A percentile compares a stretch with the other conserved stretches of the same genome.
Evolutionary conservation across 2,329 filamentous ascomycete genomes (phyloP).

Genomic region (Botrytis paeoniae): DNA sequence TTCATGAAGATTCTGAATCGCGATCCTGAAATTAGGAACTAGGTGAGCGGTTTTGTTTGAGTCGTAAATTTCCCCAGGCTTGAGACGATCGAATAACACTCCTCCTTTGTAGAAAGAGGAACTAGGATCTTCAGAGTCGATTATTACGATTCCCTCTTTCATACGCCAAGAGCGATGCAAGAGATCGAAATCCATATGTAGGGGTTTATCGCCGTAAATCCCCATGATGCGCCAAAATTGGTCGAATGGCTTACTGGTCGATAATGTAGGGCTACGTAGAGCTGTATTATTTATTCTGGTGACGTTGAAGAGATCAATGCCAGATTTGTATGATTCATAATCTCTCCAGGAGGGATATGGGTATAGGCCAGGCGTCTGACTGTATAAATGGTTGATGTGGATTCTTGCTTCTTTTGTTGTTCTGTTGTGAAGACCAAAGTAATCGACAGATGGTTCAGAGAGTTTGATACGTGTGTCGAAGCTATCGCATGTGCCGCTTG

Average conservation of each 20-base stretch:
- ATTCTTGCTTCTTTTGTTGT: background rate
- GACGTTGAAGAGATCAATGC: background rate
- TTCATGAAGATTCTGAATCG: background rate
- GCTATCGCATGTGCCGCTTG: background rate
- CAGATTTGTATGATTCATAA: background rate
- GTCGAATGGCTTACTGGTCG: background rate
- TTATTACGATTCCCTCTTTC: background rate
- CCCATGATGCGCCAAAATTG: background rate
- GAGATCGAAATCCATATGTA: slow-evolving; percentile 9
- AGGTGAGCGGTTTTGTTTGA: background rate
- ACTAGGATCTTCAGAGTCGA: background rate
- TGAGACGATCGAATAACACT: background rate
- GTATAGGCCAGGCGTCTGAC: background rate
- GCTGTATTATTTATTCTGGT: background rate
- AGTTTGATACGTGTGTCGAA: slow-evolving; percentile 6
- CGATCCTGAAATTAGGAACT: background rate
- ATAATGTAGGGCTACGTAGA: background rate
- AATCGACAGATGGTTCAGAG: background rate
- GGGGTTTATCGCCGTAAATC: background rate
- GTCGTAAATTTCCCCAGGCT: background rate
- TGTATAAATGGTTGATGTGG: background rate
- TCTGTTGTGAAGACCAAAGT: background rate
- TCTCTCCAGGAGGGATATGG: background rate
- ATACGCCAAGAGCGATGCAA: slow-evolving; percentile 1
- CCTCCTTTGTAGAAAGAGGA: background rate